Evolutionary conservation across 23 red algal genomes (phyloP), one percentile per base, ranked within the genome.

Genomic region (Cyanidium caldarium): DNA sequence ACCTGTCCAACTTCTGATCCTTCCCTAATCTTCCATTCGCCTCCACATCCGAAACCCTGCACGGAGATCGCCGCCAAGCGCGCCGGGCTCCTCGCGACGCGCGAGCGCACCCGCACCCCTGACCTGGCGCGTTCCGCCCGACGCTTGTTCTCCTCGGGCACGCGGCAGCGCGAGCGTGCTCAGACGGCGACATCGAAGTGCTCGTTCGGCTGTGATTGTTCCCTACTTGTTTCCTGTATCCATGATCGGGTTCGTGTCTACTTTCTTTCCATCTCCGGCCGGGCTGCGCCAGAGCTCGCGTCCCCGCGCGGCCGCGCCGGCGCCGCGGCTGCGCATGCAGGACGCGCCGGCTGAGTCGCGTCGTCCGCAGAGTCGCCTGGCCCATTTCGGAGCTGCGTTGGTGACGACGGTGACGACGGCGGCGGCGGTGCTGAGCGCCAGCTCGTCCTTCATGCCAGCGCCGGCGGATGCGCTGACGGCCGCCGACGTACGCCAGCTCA

Each of bases 401-500:
- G 51, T 28, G 19, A 28, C 51, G 19, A 28, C 51, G 13, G 51
- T 61, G 51, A 10, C 31, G 51, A 16, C 31, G 13, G 51, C 51
- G 10, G 70, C 70, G 38, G 38, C 58, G 35, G 41, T 39, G 7
- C 58, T 46, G 5, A 75, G 16, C 42, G 34, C 39, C 0, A 19
- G n/a, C n/a, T n/a, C n/a, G n/a, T n/a, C n/a, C n/a, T n/a, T 57
- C 0, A 20, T 71, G 23, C 67, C 67, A 14, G 69, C 37, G 58
- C 38, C 44, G 2, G 82, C 72, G 3, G 28, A 73, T 16, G 91
- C 91, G 17, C 58, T 96, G 30, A 96, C 91, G 12, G 36, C 46
- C 31, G 29, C 61, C 29, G 91, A 96, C 67, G 82, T 96, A 51
- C 74, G 75, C 30, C 78, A 84, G 73, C 74, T 96, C 46, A 85